Percentiles rank a stretch among this genome's conserved stretches.
Conservation (phyloP, 345 rosid genomes). For the Gossypium thurberi region DNA sequence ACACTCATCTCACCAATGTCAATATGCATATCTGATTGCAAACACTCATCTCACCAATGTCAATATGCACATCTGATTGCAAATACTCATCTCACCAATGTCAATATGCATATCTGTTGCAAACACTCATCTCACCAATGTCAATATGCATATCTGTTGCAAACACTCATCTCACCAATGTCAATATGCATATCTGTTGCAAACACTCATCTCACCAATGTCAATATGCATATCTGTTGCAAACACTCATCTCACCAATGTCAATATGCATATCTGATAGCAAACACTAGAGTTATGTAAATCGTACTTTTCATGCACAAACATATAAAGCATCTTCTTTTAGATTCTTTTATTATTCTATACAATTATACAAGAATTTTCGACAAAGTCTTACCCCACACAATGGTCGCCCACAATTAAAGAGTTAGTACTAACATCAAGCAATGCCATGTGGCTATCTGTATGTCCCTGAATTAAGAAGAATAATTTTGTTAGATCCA, state of each 20-base stretch:
- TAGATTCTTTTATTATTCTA: not conserved
- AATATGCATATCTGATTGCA: not conserved
- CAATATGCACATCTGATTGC: not conserved
- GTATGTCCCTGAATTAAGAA: constrained; percentile 74
- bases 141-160: not conserved
- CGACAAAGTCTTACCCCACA: constrained; percentile 60
- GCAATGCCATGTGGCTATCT: constrained; percentile 79
- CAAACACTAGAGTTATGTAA: not conserved
- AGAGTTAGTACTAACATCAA: constrained; percentile 54
- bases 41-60: not conserved
- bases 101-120: not conserved
- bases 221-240: not conserved
- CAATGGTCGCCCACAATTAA: constrained; percentile 91
- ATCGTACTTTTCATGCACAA: not conserved
- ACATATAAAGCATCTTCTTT: not conserved
- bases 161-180: not conserved
- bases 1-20: not conserved
- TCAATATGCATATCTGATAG: not conserved
- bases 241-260: not conserved
- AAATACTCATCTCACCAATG: not conserved
- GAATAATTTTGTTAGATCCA: constrained; percentile 3
- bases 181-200: not conserved
- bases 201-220: not conserved
- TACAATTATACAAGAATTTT: constrained; percentile 1
- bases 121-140: not conserved